phyloP scores from a whole-genome alignment of 192 early-diverging fungal species.

The Entomortierella lignicola region DNA sequence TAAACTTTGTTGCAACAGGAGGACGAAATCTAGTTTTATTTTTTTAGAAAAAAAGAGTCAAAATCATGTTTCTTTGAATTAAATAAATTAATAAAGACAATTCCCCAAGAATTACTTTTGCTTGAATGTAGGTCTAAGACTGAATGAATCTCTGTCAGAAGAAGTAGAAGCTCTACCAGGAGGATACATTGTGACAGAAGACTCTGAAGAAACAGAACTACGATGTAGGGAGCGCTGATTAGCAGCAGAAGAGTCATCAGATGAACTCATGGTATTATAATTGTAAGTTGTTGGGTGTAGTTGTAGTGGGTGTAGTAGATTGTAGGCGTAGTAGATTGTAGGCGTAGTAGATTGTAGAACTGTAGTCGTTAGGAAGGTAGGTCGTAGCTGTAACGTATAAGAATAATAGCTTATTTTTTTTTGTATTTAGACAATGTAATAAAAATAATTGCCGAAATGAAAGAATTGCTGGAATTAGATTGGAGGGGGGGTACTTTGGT shows the following conservation, averaged over 20 bases:
- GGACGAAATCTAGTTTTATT: slow-evolving; percentile 51
- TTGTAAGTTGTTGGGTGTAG: too few species aligned
- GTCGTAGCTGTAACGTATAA: too few species aligned
- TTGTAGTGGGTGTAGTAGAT: too few species aligned
- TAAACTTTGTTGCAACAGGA: slow-evolving; percentile 48
- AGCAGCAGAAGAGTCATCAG: slow-evolving; percentile 7
- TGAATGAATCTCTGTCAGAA: slow-evolving; percentile 40
- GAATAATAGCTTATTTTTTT: too few species aligned
- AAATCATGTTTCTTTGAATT: neutral
- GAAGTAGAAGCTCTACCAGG: slow-evolving; percentile 28
- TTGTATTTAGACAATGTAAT: neutral
- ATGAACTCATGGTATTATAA: neutral
- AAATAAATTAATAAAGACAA: too few species aligned
- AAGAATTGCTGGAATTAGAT: too few species aligned
- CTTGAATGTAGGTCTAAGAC: slow-evolving; percentile 46
- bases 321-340: too few species aligned
- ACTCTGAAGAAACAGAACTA: neutral
- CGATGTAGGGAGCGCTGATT: neutral
- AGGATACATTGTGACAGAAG: neutral
- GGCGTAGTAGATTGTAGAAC: too few species aligned
- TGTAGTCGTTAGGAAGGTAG: too few species aligned
- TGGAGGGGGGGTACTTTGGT: too few species aligned
- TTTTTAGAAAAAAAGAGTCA: neutral
- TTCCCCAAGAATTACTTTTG: slow-evolving; percentile 27
- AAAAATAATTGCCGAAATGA: too few species aligned